Conservation (phyloP, 1,139 yeast species). For the Meyerozyma guilliermondii region DNA sequence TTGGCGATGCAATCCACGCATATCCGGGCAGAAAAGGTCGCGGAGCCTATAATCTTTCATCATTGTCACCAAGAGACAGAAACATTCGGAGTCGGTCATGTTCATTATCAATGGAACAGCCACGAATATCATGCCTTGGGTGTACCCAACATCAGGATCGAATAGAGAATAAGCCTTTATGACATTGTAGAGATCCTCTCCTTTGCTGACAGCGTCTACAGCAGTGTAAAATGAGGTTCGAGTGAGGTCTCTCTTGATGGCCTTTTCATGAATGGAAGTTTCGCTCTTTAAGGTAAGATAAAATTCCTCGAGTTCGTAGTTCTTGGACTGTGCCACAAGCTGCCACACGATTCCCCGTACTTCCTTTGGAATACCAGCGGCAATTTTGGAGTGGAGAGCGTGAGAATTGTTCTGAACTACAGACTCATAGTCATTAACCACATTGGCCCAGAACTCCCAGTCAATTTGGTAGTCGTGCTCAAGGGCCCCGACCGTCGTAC, state of each 20-base stretch:
- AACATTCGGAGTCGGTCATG: conserved; percentile 79
- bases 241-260: conserved; percentile 74
- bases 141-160: conserved; percentile 93
- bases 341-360: conserved; percentile 93
- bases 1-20: conserved; percentile 86
- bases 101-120: conserved; percentile 80
- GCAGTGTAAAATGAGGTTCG: conserved; percentile 78
- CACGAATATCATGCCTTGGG: conserved; percentile 96
- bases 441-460: conserved; percentile 88
- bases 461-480: conserved; percentile 41
- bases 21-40: conserved; percentile 74
- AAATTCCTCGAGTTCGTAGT: conserved; percentile 66
- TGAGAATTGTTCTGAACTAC: conserved; percentile 63
- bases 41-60: conserved; percentile 84
- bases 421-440: conserved; percentile 65
- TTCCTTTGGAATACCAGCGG: conserved; percentile 77
- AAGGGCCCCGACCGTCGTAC: conserved; percentile 42
- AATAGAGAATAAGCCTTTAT: conserved; percentile 80
- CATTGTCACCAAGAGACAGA: conserved; percentile 70
- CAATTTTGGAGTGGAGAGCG: conserved; percentile 54
- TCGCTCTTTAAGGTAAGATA: conserved; percentile 47
- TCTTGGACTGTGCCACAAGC: conserved; percentile 75
- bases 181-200: conserved; percentile 62
- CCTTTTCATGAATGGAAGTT: conserved; percentile 65
- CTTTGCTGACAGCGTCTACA: conserved; percentile 45